These are phyloP conservation scores for Lachancea nothofagi DNA, from an alignment of 805 yeast genomes.

Conservation along the genomic window DNA sequence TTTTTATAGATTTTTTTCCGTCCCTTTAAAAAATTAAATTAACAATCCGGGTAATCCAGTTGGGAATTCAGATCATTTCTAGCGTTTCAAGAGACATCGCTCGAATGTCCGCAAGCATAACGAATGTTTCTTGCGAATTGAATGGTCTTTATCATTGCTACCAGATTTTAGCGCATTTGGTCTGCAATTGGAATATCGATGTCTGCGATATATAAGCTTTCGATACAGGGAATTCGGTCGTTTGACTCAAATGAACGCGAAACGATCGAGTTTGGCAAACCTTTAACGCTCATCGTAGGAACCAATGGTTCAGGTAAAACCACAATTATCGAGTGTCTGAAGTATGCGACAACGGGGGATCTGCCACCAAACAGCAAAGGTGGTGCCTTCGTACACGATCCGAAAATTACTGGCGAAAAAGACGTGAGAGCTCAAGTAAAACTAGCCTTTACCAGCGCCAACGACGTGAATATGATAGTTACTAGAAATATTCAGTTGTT, in stretches of 20 bases:
- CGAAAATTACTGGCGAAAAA: slow-evolving; percentile 67
- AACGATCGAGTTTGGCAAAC: slow-evolving; percentile 82
- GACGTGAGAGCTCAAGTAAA: slow-evolving; percentile 88
- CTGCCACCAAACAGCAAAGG: slow-evolving; percentile 94
- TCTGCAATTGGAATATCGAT: no score
- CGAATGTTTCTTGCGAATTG: no score
- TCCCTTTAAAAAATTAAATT: no score
- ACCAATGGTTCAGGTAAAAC: slow-evolving; percentile 96
- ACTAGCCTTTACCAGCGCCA: slow-evolving; percentile 70
- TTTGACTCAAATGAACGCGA: slow-evolving; percentile 82
- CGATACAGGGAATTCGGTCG: slow-evolving; percentile 85
- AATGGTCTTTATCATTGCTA: no score
- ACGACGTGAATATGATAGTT: slow-evolving; percentile 72
- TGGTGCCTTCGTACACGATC: slow-evolving; percentile 95
- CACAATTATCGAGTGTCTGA: slow-evolving; percentile 87
- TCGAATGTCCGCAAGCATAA: no score
- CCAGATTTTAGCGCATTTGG: no score
- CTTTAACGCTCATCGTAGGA: slow-evolving; percentile 91
- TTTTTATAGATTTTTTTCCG: slow-evolving; percentile 2
- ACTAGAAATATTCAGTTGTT: slow-evolving; percentile 78
- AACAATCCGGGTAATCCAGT: background rate
- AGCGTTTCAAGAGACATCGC: no score
- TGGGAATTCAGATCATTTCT: no score
- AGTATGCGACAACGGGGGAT: slow-evolving; percentile 93
- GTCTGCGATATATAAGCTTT: slow-evolving; percentile 51